Evolutionary conservation across 129 eudicot genomes (phyloP).

Genomic region (Arctium minus): DNA sequence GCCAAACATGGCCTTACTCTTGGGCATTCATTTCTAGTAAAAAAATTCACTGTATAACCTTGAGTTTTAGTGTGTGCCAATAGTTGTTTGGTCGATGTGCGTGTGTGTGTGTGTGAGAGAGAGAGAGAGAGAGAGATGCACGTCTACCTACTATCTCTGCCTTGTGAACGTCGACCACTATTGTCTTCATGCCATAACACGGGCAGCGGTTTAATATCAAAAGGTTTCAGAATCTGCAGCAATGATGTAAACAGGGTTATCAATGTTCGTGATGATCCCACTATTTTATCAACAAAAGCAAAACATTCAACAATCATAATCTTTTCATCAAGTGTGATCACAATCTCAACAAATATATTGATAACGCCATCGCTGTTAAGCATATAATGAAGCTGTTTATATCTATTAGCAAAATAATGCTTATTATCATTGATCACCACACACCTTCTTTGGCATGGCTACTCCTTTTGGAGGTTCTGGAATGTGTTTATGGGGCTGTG

Average conservation of each 20-base stretch:
- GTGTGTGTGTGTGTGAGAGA: neutral
- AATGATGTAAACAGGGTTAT: neutral
- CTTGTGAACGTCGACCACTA: constrained; percentile 54
- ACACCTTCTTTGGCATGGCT: constrained; percentile 67
- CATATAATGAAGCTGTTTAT: neutral
- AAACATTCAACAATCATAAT: neutral
- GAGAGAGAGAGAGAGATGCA: neutral
- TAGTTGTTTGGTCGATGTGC: neutral
- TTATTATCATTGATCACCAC: neutral
- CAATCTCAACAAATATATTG: neutral
- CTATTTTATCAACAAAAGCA: neutral
- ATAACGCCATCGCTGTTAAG: neutral
- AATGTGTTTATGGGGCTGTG: constrained; percentile 60
- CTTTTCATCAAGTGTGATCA: neutral
- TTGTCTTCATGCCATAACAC: constrained; percentile 90
- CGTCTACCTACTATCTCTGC: constrained; percentile 54
- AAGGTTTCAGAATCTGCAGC: constrained; percentile 60
- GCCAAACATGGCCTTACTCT: neutral
- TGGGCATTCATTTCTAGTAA: neutral
- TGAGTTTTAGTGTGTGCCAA: neutral
- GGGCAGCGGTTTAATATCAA: constrained; percentile 84
- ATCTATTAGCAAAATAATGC: neutral
- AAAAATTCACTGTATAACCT: neutral
- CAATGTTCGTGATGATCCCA: neutral
- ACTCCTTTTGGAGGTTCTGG: constrained; percentile 78